Base-by-base conservation (phyloP, 805 yeast genomes). In the Lipomyces mesembrius region DNA sequence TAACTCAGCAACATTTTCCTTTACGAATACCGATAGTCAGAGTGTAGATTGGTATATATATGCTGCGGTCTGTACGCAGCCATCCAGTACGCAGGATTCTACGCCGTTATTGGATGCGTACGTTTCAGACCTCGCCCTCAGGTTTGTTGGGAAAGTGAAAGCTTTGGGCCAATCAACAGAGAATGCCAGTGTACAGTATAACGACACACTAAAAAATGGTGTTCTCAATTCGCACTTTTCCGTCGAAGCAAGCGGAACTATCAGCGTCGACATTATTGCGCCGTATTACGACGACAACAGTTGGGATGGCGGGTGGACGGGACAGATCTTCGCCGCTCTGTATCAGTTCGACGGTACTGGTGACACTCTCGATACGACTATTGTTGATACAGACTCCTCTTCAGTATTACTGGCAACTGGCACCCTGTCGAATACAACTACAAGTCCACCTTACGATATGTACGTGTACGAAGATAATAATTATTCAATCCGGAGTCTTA, bases 401-500 rank as follows among this genome's bases (percentile, higher is more conserved):
- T 43, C 63, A 8, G 70, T 63, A 32, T 57, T 67, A 20, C 49
- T 67, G 6, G 59, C 62, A 3, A 53, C 66, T 5, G 61, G 61
- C 3, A 53, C 60, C 56, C 22, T 61, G 9, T 49, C 63, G 17
- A 32, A 52, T 12, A 34, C 57, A 25, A 25, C 57, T 27, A 46
- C 51, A 7, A 49, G 29, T 17, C 59, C 62, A 6, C 65, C 63
- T 5, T 72, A 62, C 49, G 12, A 82, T 72, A 73, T 89, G 2
- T 88, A 84, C 70, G 78, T 84, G 1, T 74, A 79, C 57, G 80
- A 78, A 2, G 77, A 80, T 49, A 71, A 74, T 8, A 73, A 78
- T n/a, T 25, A 62, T 74, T 79, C 63, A 80, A 83, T 60, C 68
- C 69, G 25, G 25, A 65, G 69, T 27, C 53, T 89, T 60, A 81